Percentiles rank a stretch among this genome's conserved stretches.
phyloP scores from a whole-genome alignment of 768 basidiomycete species.

The Tubosaeta sp. region DNA sequence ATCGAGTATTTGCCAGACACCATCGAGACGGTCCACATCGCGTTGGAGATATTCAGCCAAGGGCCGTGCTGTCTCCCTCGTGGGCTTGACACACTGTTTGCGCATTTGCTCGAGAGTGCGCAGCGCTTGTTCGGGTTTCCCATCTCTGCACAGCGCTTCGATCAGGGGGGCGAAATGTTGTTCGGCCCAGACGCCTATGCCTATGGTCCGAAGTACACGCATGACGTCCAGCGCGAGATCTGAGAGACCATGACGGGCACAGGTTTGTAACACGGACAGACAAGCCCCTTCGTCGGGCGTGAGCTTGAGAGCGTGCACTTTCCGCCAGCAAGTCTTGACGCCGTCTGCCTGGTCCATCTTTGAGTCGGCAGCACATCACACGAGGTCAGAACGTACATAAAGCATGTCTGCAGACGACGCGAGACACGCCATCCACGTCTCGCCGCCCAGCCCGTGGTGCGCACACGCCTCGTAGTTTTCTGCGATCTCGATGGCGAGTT shows the following conservation, averaged over 20 bases:
- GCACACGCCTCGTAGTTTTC: slow-evolving; percentile 53
- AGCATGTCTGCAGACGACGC: slow-evolving; percentile 56
- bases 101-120: slow-evolving; percentile 58
- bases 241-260: slow-evolving; percentile 67
- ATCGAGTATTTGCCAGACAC: slow-evolving; percentile 60
- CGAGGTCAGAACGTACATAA: slow-evolving; percentile 52
- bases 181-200: slow-evolving; percentile 52
- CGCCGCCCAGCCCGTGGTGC: slow-evolving; percentile 46
- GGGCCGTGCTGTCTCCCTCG: slow-evolving; percentile 47
- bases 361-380: background rate
- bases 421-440: slow-evolving; percentile 66
- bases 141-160: slow-evolving; percentile 62
- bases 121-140: slow-evolving; percentile 60
- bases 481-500: slow-evolving; percentile 71
- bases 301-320: slow-evolving; percentile 45
- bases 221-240: slow-evolving; percentile 66
- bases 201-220: slow-evolving; percentile 46
- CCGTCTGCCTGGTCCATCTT: slow-evolving; percentile 49
- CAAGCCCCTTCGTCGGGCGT: slow-evolving; percentile 74
- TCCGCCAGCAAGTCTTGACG: slow-evolving; percentile 57
- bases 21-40: slow-evolving; percentile 54
- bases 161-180: slow-evolving; percentile 75
- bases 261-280: slow-evolving; percentile 64
- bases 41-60: slow-evolving; percentile 47
- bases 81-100: slow-evolving; percentile 45